These are phyloP conservation scores for Microsporum ferrugineum DNA, from an alignment of 2,329 filamentous ascomycete species.

Conservation along the genomic window DNA sequence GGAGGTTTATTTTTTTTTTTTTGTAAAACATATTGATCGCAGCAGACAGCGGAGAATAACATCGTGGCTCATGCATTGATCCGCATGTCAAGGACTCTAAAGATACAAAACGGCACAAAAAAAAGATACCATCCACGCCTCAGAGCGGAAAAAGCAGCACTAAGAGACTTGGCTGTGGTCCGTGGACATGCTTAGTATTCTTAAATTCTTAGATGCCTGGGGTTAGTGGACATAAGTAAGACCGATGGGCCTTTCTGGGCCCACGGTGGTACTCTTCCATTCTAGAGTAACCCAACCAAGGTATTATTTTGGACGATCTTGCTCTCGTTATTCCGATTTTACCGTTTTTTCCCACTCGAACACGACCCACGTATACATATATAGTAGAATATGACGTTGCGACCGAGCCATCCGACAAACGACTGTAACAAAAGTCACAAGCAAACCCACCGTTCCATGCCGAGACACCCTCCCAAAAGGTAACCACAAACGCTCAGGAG, in stretches of 20 bases:
- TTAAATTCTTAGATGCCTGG: neutral
- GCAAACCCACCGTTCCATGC: neutral
- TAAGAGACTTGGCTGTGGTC: constrained; percentile 7
- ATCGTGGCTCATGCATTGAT: constrained; percentile 1
- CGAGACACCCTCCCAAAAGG: neutral
- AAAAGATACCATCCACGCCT: neutral
- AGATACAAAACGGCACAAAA: neutral
- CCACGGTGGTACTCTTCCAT: neutral
- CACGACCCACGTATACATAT: neutral
- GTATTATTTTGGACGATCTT: neutral
- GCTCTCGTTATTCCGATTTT: constrained; percentile 1
- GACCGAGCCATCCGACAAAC: neutral
- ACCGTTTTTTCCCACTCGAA: neutral
- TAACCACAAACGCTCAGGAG: neutral
- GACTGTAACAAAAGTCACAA: neutral
- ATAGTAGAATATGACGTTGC: neutral
- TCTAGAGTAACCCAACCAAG: neutral
- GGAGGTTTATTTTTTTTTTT: neutral
- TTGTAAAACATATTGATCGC: neutral
- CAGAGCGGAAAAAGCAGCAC: neutral
- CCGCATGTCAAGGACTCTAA: neutral
- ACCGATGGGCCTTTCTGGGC: constrained; percentile 2
- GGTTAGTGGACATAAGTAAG: neutral
- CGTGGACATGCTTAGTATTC: constrained; percentile 6
- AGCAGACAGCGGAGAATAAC: neutral